These are phyloP conservation scores for Zygosaccharomyces bisporus DNA, from an alignment of 805 yeast genomes.

Conservation along the genomic window DNA sequence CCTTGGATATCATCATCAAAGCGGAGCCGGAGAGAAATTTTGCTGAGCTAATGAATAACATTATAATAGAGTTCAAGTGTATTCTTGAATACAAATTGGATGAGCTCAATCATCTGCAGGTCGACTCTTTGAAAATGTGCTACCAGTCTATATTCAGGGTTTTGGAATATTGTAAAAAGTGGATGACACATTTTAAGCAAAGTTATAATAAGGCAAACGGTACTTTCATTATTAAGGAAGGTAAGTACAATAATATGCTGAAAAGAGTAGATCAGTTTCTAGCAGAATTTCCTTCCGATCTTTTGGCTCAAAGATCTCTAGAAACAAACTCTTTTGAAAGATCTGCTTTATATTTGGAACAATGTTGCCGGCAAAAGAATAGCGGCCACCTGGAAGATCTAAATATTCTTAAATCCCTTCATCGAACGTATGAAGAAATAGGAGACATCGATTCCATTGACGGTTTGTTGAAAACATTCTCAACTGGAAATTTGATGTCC, in stretches of 20 bases:
- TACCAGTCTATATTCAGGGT: conserved; percentile 73
- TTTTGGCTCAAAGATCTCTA: conserved; percentile 73
- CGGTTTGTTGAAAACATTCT: conserved; percentile 73
- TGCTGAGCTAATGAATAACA: conserved; percentile 40
- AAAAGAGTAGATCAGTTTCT: conserved; percentile 47
- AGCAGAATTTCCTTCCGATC: conserved; percentile 54
- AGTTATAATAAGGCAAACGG: conserved; percentile 30
- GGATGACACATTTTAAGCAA: conserved; percentile 50
- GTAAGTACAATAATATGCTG: conserved; percentile 25
- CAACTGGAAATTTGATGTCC: conserved; percentile 66
- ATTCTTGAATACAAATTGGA: conserved; percentile 51
- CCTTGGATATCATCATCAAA: conserved; percentile 57
- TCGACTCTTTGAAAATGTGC: conserved; percentile 60
- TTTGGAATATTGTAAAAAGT: conserved; percentile 77
- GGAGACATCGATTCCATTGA: conserved; percentile 88
- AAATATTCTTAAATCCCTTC: conserved; percentile 46
- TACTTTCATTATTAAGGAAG: conserved; percentile 28
- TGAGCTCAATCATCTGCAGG: conserved; percentile 46
- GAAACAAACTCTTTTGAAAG: conserved; percentile 85
- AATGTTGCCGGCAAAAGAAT: conserved; percentile 49
- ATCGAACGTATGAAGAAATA: conserved; percentile 76
- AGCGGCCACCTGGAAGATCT: conserved; percentile 13
- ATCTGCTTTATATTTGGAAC: conserved; percentile 81
- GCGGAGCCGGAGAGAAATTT: conserved; percentile 42
- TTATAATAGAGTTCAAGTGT: conserved; percentile 55